Conservation (phyloP, 2,329 filamentous ascomycete genomes). For the Epichloe coenophiala region DNA sequence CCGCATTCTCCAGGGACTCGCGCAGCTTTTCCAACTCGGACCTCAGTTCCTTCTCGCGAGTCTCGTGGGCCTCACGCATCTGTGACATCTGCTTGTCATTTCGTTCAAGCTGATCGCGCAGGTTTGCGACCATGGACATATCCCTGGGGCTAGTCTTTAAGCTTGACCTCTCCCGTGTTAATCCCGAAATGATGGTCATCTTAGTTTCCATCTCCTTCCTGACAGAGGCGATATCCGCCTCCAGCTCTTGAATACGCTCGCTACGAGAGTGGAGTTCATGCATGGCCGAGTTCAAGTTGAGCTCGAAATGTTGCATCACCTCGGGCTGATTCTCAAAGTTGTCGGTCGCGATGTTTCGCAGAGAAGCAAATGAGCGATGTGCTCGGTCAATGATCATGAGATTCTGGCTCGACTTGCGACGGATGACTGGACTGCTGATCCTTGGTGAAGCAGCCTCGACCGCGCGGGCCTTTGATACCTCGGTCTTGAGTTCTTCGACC, state of each 20-base stretch:
- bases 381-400: constrained; percentile 79
- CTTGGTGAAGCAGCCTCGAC: constrained; percentile 47
- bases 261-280: constrained; percentile 78
- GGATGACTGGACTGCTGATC: constrained; percentile 63
- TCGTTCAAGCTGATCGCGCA: constrained; percentile 78
- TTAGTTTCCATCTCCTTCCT: constrained; percentile 97
- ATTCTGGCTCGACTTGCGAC: constrained; percentile 85
- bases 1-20: constrained; percentile 30
- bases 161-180: constrained; percentile 86
- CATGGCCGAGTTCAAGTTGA: constrained; percentile 84
- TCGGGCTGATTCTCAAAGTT: constrained; percentile 75
- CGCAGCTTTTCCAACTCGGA: constrained; percentile 59
- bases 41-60: constrained; percentile 61
- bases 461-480: constrained; percentile 64
- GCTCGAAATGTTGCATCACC: constrained; percentile 80
- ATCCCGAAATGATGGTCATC: constrained; percentile 85
- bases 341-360: constrained; percentile 78
- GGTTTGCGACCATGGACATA: constrained; percentile 74
- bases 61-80: constrained; percentile 58
- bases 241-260: constrained; percentile 80
- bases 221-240: constrained; percentile 66
- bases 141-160: constrained; percentile 75
- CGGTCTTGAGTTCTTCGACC: constrained; percentile 81
- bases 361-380: constrained; percentile 77
- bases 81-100: constrained; percentile 68